Base-by-base conservation (phyloP, 169 alveolate genomes). In the Neospora caninum region DNA sequence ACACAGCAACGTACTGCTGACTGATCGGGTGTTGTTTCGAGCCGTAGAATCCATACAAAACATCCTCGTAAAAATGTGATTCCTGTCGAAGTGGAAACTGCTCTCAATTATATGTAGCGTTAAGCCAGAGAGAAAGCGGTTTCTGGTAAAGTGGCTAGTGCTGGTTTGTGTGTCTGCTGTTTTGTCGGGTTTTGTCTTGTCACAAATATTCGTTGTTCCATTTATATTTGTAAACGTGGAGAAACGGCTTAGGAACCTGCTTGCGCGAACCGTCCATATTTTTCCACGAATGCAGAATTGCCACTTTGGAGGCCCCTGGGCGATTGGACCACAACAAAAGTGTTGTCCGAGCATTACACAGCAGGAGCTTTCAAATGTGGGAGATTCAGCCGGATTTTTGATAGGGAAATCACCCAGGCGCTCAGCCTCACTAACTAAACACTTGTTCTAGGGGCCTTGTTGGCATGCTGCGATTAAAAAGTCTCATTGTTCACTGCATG, bases 401-500 rank as follows among this genome's bases (percentile, higher is more conserved):
- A 49, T 49, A 49, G 58, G 58, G 58, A 49, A 49, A 49, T 13
- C 18, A 49, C 58, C 58, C 9, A 49, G 58, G 58, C 58, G 18
- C 58, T 49, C 58, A 49, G 58, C 58, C 27, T 49, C 58, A 49
- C 58, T 49, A 49, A 49, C 58, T 49, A 49, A 13, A 49, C 58
- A 49, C 58, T 49, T 49, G 78, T 20, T 64, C 31, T 20, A 64
- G 34, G 2, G 25, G 78, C 78, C 78, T 64, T 27, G 34, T 0
- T 25, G 78, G 78, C 7, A 29, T 64, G 36, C 13, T 64, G 78
- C 78, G 78, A 64, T 64, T 64, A 64, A 64, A 64, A 64, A 64
- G 78, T 64, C 78, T 78, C 87, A 78, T 78, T 78, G 87, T 38
- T 39, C 34, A 78, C 39, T 31, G 27, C 87, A 78, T 45, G 27